phyloP scores from a whole-genome alignment of 306 rosid genomes.

The Acacia crassicarpa region DNA sequence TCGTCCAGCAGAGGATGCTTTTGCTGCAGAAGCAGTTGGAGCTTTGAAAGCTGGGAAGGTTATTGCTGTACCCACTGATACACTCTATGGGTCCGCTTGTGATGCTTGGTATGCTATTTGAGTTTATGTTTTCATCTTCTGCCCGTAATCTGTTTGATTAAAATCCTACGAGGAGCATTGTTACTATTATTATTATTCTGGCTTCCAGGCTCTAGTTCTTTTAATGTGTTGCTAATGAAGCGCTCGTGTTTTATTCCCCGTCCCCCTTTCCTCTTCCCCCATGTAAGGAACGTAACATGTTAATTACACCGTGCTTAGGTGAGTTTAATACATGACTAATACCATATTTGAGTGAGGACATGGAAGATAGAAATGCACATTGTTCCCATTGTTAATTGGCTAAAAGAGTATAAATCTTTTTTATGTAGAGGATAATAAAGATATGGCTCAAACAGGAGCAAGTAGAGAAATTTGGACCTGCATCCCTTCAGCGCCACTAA shows the following conservation, averaged over 20 bases:
- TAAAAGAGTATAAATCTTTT: no score
- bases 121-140: not conserved
- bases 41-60: constrained; percentile 57
- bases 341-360: no score
- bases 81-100: constrained; percentile 72
- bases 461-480: no score
- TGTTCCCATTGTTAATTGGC: no score
- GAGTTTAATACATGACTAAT: no score
- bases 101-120: constrained; percentile 64
- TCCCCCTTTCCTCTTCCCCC: not conserved
- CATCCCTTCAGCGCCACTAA: no score
- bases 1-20: constrained; percentile 52
- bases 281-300: not conserved
- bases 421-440: no score
- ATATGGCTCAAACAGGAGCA: no score
- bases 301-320: no score
- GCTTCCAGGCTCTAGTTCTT: not conserved
- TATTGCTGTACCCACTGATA: constrained; percentile 69
- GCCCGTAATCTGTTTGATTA: not conserved
- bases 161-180: not conserved
- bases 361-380: no score
- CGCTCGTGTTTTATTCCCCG: not conserved
- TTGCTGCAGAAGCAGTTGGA: constrained; percentile 48
- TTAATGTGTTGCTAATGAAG: not conserved
- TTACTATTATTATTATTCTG: not conserved